Evolutionary conservation across 768 basidiomycete species (phyloP).

Genomic region (Trametes cubensis): DNA sequence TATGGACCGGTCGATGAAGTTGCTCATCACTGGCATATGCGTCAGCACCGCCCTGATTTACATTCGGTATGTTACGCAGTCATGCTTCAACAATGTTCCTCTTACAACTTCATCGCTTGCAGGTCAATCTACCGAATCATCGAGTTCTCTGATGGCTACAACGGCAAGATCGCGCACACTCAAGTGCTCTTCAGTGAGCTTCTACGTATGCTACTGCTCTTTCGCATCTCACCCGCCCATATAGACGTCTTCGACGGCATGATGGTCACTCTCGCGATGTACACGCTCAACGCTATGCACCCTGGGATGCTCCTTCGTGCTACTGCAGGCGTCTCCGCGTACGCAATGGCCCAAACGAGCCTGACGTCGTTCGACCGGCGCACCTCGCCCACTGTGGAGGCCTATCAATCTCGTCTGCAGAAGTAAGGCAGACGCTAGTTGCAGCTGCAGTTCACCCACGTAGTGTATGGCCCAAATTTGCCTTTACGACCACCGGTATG

Average conservation of each 20-base stretch:
- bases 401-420: not conserved
- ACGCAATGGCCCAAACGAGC: slow-evolving; percentile 4
- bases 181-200: slow-evolving; percentile 48
- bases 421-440: not conserved
- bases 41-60: slow-evolving; percentile 32
- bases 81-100: not conserved
- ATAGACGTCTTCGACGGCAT: slow-evolving; percentile 54
- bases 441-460: no score
- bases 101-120: slow-evolving; percentile 10
- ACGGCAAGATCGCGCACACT: slow-evolving; percentile 49
- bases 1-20: slow-evolving; percentile 29
- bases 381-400: slow-evolving; percentile 8
- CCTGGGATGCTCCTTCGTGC: slow-evolving; percentile 40
- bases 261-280: slow-evolving; percentile 49
- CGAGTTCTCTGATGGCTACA: slow-evolving; percentile 53
- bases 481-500: not conserved
- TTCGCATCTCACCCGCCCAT: not conserved
- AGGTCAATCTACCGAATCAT: slow-evolving; percentile 55
- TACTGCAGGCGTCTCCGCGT: not conserved
- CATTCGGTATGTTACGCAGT: slow-evolving; percentile 30
- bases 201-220: not conserved
- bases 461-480: no score
- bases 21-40: slow-evolving; percentile 31
- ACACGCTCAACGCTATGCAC: slow-evolving; percentile 47
- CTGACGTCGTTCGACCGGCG: slow-evolving; percentile 5